Conservation (phyloP, 176 grass and related monocot genomes). For the Elaeis guineensis region DNA sequence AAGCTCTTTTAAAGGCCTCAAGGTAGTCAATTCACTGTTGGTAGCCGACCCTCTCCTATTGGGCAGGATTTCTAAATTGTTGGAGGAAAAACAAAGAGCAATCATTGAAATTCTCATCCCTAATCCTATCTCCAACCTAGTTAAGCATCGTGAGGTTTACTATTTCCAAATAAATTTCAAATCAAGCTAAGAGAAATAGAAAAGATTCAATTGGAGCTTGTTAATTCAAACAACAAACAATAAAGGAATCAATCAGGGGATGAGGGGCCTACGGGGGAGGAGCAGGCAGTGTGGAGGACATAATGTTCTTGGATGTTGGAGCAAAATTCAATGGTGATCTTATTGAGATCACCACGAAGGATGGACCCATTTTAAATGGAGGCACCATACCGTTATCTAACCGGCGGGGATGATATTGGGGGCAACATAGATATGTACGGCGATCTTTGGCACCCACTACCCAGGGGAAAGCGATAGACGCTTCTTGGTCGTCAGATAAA, state of each 20-base stretch:
- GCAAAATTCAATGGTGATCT: slow-evolving; percentile 25
- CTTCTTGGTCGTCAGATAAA: no score
- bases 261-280: slow-evolving; percentile 46
- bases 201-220: background rate
- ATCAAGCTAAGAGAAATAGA: slow-evolving; percentile 4
- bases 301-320: slow-evolving; percentile 81
- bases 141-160: background rate
- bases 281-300: slow-evolving; percentile 85
- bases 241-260: background rate
- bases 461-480: slow-evolving; percentile 15
- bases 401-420: slow-evolving; percentile 76
- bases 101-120: no score
- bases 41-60: no score
- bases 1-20: no score
- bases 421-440: slow-evolving; percentile 79
- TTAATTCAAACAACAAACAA: no score
- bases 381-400: slow-evolving; percentile 81
- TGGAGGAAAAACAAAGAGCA: no score
- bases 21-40: no score
- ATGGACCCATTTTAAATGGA: slow-evolving; percentile 84
- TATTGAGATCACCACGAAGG: slow-evolving; percentile 89
- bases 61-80: no score
- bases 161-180: background rate
- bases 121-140: no score
- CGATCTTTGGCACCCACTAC: slow-evolving; percentile 82